Evolutionary conservation across 768 basidiomycete species (phyloP).

Genomic region (Neoboletus subvelutipes): DNA sequence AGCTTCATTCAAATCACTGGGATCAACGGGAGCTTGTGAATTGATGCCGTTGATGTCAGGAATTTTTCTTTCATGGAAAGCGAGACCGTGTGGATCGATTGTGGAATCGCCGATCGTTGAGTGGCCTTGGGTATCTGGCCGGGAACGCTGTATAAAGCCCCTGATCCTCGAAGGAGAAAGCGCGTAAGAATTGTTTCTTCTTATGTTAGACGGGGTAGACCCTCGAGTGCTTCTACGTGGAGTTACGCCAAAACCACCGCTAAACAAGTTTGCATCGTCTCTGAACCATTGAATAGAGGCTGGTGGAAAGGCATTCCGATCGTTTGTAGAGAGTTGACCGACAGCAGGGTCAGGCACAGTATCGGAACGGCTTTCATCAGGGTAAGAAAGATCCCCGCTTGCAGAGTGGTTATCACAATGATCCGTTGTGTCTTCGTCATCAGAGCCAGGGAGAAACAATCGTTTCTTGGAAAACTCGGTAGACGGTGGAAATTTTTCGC

Average conservation of each 20-base stretch:
- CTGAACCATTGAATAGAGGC: constrained; percentile 7
- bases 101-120: background rate
- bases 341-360: constrained; percentile 16
- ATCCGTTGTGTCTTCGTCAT: constrained; percentile 12
- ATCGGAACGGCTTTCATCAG: constrained; percentile 34
- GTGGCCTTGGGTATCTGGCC: background rate
- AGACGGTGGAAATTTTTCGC: background rate
- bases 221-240: background rate
- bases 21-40: background rate
- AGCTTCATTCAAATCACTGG: constrained; percentile 9
- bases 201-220: background rate
- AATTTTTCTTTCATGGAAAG: background rate
- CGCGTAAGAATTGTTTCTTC: constrained; percentile 6
- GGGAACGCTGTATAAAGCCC: constrained; percentile 19
- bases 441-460: constrained; percentile 21
- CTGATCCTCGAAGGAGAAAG: constrained; percentile 28
- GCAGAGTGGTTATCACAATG: background rate
- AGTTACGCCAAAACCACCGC: background rate
- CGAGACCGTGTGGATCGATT: background rate
- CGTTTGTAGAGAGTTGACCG: background rate
- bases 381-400: constrained; percentile 4
- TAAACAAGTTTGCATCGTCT: constrained; percentile 4
- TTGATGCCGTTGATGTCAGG: background rate
- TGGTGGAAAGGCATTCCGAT: constrained; percentile 1
- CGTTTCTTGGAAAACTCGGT: background rate